Base-by-base conservation (phyloP, 768 basidiomycete genomes). In the Suillus placidus region DNA sequence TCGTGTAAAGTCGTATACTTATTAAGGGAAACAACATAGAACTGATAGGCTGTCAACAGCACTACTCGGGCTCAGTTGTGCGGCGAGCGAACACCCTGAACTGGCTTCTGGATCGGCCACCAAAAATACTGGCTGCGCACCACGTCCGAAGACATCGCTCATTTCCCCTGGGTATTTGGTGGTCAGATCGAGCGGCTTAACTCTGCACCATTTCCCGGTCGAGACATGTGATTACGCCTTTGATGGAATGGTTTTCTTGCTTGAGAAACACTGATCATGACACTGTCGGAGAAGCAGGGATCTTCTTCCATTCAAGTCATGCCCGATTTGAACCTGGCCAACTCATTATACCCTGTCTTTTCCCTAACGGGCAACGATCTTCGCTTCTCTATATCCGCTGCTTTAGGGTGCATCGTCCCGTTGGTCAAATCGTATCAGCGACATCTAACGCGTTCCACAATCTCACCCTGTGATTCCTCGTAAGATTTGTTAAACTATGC, bases 301-400 rank as follows among this genome's bases (percentile, higher is more conserved):
- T 35, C 12, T 55, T 58, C 16, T 60, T 42, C 40, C 40, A 43
- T 42, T 20, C 58, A 42, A 30, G 40, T 20, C 16, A 26, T 60
- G 3, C 40, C 40, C 40, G 38, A 60, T 42, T 40, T 60, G 30
- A 60, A 30, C 40, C 58, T 60, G 38, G 13, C 42, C 18, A 43
- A 30, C 26, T 42, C 40, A 42, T 30, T 6, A 32, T 42, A 40
- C 40, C 12, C 40, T 42, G 26, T 9, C 18, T 6, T 60, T 30
- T 30, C 40, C 58, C 40, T n/a, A 76, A 74, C 65, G 62, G 74
- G 76, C 68, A 74, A 64, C 71, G 26, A 49, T 54, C 51, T 63
- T 55, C 61, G 64, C 63, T 74, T 73, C 40, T 64, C 68, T 66
- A 74, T 61, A 71, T 76, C 76, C 74, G 72, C 69, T 71, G 64